Evolutionary conservation across 495 filamentous ascomycete species (phyloP), one percentile per base, ranked within the genome.

Genomic region (Corynascus novoguineensis): DNA sequence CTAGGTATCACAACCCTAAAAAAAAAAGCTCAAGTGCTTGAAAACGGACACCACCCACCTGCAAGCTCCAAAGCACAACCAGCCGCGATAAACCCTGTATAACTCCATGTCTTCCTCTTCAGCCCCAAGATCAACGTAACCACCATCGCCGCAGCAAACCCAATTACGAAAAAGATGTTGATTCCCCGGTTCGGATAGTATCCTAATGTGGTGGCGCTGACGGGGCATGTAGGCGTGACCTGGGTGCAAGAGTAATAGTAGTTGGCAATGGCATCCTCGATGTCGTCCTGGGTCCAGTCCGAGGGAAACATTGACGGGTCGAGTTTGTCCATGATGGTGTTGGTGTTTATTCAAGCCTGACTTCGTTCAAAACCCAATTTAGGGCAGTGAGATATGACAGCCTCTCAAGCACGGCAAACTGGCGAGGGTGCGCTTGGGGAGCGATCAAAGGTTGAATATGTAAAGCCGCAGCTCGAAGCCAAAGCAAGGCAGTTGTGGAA

Each of bases 151-250:
- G 86, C 17, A 21, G 69, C 81, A 60, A 80, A 89, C 42, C 75
- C 74, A 28, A 75, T 75, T 10, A 74, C 67, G 66, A 86, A 83
- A 68, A 87, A 85, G 59, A 75, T 68, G 67, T 85, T 86, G 41
- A 78, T 81, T 44, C 78, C 83, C 7, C 81, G 71, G 60, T 77
- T 83, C 3, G 86, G 86, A 52, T 79, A 80, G 70, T 88, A 88
- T 29, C 85, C 86, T 60, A 87, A 80, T 17, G 83, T 86, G 4
- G 84, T 85, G 2, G 73, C 74, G 38, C 77, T 56, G 45, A 87
- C 81, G 1, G 82, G 81, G 59, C 86, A 89, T 4, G 52, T 21
- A 0, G 70, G 60, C 31, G 70, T 62, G 34, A 87, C 77, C 32
- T 76, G 60, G 12, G 62, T 67, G 68, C 85, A 86, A 22, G 64